Evolutionary conservation across 2,329 filamentous ascomycete genomes (phyloP), one percentile per base, ranked within the genome.

Genomic region (Aphanocladium album): DNA sequence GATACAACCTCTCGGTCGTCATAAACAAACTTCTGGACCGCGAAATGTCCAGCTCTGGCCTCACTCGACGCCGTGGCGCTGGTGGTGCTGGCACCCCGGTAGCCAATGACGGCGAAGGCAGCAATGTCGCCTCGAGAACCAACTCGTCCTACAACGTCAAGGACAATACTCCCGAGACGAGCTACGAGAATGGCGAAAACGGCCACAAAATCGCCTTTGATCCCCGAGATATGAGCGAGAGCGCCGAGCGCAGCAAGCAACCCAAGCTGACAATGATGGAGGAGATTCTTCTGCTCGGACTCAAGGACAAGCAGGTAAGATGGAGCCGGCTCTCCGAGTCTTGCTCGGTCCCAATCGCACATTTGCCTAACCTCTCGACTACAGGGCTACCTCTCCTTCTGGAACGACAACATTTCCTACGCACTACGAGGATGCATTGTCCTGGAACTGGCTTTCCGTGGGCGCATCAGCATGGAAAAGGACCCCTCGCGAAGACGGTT

Each of bases 351-450:
- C 35, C 45, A 45, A 37, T 56, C 17, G 30, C 35, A 47, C 17
- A 25, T n/a, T 25, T 45, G 39, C 41, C 46, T 47, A 49, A 47
- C 6, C 23, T 9, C 21, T 47, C 39, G n/a, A 51, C 27, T 19
- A 57, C 72, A 96, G 92, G 95, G 95, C 66, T 98, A 99, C 73
- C 87, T 99, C 65, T 98, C 93, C 33, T 99, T 99, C 78, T 99
- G 95, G 95, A 99, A 99, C 78, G 95, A 99, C 78, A 99, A 99
- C 79, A 99, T 99, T 72, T 97, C 93, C 63, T 99, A 99, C 75
- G 95, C 95, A 66, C 83, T 99, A 64, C 88, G 95, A 74, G 95
- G 95, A 72, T 99, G 95, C 78, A 99, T 99, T 74, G 95, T 99
- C 67, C 91, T 98, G 76, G 95, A 99, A 77, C 81, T 99, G 69